These are phyloP conservation scores for Salix udensis DNA, from an alignment of 345 rosid genomes.

Conservation along the genomic window DNA sequence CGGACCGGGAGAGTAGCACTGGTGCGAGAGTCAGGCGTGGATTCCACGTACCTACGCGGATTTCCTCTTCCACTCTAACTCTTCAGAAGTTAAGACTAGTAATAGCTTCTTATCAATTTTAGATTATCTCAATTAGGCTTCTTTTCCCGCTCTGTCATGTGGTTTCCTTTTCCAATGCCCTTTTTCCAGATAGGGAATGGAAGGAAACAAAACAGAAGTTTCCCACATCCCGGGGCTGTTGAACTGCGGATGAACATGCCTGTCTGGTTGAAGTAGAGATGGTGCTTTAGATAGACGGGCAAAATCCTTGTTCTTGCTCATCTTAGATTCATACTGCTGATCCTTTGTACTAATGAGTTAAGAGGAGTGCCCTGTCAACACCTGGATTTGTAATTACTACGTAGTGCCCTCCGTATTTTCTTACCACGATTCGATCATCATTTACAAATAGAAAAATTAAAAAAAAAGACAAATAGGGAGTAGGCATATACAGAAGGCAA, in stretches of 20 bases:
- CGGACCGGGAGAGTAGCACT: conserved; percentile 70
- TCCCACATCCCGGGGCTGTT: background rate
- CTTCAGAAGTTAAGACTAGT: background rate
- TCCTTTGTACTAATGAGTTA: background rate
- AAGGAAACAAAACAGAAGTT: background rate
- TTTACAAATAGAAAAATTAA: too few species aligned
- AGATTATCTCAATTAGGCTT: background rate
- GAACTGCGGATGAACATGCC: background rate
- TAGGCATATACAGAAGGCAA: background rate
- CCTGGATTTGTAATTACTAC: background rate
- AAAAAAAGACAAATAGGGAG: background rate
- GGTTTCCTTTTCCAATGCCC: background rate
- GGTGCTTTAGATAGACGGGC: background rate
- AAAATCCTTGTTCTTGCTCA: background rate
- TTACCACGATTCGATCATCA: too few species aligned
- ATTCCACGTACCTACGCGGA: conserved; percentile 62
- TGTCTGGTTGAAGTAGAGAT: background rate
- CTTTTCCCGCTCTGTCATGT: too few species aligned
- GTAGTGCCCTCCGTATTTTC: background rate
- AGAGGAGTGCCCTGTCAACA: background rate
- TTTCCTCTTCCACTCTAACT: conserved; percentile 51
- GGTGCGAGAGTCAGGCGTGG: conserved; percentile 71
- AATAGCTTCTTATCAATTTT: background rate
- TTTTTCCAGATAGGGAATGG: background rate
- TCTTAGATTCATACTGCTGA: background rate